Conservation (phyloP, 805 yeast species). For the Kodamaea leandrae region DNA sequence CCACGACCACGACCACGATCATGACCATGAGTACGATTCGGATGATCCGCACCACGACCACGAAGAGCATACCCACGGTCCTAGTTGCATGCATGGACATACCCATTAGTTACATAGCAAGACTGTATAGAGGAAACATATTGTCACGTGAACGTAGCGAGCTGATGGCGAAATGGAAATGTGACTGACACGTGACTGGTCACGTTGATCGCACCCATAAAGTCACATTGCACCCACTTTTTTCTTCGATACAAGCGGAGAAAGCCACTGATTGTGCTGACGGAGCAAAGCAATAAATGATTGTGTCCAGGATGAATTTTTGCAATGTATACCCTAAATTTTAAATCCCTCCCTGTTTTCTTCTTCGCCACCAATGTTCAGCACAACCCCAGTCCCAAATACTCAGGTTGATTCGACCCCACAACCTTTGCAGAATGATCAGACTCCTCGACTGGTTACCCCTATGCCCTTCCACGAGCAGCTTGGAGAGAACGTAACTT, state of each 20-base stretch:
- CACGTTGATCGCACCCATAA: neutral
- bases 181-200: no score
- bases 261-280: slow-evolving; percentile 2
- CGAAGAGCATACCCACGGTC: neutral
- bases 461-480: slow-evolving; percentile 22
- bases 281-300: slow-evolving; percentile 1
- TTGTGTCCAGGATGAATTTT: neutral
- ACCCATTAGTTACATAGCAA: neutral
- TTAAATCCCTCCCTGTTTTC: neutral
- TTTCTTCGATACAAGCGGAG: slow-evolving; percentile 3
- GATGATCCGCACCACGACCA: slow-evolving; percentile 2
- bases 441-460: slow-evolving; percentile 11
- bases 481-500: slow-evolving; percentile 26
- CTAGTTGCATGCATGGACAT: slow-evolving; percentile 4
- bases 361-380: slow-evolving; percentile 1
- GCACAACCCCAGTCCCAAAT: neutral
- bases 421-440: slow-evolving; percentile 6
- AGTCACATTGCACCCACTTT: neutral
- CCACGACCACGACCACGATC: slow-evolving; percentile 4
- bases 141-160: neutral
- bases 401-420: neutral
- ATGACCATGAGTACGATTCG: slow-evolving; percentile 1
- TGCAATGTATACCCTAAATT: neutral
- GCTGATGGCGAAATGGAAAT: no score
- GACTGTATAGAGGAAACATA: neutral